These are phyloP conservation scores for Dothideomycetidae sp. DNA, from an alignment of 2,329 filamentous ascomycete species.

Conservation along the genomic window DNA sequence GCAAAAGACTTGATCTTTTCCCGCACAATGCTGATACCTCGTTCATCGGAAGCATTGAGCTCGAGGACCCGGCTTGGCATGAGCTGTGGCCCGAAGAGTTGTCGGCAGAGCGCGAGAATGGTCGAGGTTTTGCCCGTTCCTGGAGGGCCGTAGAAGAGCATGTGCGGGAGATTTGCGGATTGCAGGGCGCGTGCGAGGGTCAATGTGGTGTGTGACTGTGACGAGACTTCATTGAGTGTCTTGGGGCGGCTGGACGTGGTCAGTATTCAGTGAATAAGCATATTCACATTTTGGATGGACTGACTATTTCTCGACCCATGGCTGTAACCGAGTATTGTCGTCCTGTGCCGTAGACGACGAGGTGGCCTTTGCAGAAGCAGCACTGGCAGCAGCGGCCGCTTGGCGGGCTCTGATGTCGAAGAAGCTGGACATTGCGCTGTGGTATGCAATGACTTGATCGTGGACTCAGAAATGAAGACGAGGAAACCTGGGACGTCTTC, in stretches of 20 bases:
- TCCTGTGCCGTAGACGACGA: constrained; percentile 35
- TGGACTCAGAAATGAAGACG: too few relatives aligned
- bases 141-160: constrained; percentile 97
- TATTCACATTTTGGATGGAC: constrained; percentile 8
- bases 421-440: constrained; percentile 61
- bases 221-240: constrained; percentile 83
- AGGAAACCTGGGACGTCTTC: too few relatives aligned
- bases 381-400: constrained; percentile 52
- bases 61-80: constrained; percentile 92
- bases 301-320: constrained; percentile 99
- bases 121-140: constrained; percentile 97
- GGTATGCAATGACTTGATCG: too few relatives aligned
- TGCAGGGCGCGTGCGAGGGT: constrained; percentile 86
- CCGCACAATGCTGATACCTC: constrained; percentile 89
- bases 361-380: constrained; percentile 53
- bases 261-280: constrained; percentile 9
- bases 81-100: constrained; percentile 90
- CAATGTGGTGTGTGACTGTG: constrained; percentile 92
- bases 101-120: constrained; percentile 89
- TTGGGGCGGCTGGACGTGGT: constrained; percentile 63
- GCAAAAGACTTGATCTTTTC: constrained; percentile 99
- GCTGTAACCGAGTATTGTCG: constrained; percentile 54
- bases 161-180: constrained; percentile 94
- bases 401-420: constrained; percentile 87
- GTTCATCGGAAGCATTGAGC: constrained; percentile 97